phyloP scores from a whole-genome alignment of 2,329 filamentous ascomycete genomes.

The Emmonsiellopsis sp. region DNA sequence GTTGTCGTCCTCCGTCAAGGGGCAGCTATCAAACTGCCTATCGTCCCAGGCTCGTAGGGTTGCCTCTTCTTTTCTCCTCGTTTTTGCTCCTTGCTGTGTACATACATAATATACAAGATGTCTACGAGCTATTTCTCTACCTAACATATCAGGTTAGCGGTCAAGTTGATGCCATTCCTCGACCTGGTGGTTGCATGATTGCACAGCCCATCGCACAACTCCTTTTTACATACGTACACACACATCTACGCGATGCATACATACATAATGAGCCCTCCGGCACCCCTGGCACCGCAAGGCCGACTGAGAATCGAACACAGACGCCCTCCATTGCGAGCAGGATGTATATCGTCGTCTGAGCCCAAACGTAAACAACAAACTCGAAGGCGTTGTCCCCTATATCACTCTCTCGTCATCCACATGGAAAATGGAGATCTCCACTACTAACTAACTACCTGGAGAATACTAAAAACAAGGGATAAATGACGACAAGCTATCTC shows the following conservation, averaged over 20 bases:
- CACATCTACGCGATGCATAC: no score
- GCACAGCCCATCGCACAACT: no score
- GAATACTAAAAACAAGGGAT: background rate
- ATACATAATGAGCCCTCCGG: no score
- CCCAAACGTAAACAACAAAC: background rate
- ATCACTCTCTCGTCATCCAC: conserved; percentile 13
- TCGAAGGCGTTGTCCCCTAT: conserved; percentile 14
- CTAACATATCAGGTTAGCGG: no score
- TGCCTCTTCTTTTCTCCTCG: no score
- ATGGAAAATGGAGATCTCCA: conserved; percentile 16
- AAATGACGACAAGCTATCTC: background rate
- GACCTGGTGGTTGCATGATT: no score
- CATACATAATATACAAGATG: no score
- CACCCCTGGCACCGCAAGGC: conserved; percentile 9
- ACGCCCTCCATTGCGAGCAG: conserved; percentile 12
- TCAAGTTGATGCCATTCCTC: no score
- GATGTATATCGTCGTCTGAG: conserved; percentile 13
- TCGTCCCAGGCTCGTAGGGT: no score
- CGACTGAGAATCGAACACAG: conserved; percentile 12
- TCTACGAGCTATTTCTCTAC: no score
- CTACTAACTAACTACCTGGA: conserved; percentile 10
- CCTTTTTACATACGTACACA: no score
- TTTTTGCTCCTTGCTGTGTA: no score
- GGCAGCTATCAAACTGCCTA: conserved; percentile 14
- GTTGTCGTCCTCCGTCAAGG: conserved; percentile 7